Base-by-base conservation (phyloP, 768 basidiomycete genomes). In the Lentinula raphanica region DNA sequence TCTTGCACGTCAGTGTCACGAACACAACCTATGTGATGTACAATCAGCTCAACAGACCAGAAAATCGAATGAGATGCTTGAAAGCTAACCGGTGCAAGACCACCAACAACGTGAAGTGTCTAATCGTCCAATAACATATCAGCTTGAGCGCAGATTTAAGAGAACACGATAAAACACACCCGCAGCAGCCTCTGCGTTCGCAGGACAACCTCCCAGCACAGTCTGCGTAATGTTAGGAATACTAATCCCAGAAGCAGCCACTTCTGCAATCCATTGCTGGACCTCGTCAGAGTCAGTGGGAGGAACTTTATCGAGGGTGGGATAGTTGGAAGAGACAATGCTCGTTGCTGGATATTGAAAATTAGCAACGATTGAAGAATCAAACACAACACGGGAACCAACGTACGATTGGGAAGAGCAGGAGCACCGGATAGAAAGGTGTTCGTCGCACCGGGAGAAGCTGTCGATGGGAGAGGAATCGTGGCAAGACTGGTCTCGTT, bases 181-280 rank as follows among this genome's bases (percentile, higher is more conserved):
- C 28, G 51, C 77, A 8, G 81, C 85, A 1, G 78, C 81, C 7
- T 65, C 59, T 2, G 73, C 66, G 67, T 90, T 88, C 36, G 80
- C 77, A 1, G 81, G 67, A 66, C 90, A 92, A 49, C 80, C 81
- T 61, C 81, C 82, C 49, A 31, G 61, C 19, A 71, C 65, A 50
- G 74, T 88, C 25, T 71, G 69, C 2, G 68, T 19, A 60, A 87
- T 71, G 67, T 75, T 63, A 7, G 90, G 89, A 64, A 90, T 86
- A 2, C 65, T 45, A 38, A 88, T 63, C 36, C 86, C 85, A 9
- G 83, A 81, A 44, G 72, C 71, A 5, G 65, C 49, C 25, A 91
- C 84, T 13, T 87, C 82, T 56, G 75, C 51, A n/a, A 86, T 84
- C 90, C 90, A 92, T 65, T 82, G 77, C 62, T 81, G 73, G 8